Base-by-base conservation (phyloP, 768 basidiomycete genomes). In the Suillus lakei region DNA sequence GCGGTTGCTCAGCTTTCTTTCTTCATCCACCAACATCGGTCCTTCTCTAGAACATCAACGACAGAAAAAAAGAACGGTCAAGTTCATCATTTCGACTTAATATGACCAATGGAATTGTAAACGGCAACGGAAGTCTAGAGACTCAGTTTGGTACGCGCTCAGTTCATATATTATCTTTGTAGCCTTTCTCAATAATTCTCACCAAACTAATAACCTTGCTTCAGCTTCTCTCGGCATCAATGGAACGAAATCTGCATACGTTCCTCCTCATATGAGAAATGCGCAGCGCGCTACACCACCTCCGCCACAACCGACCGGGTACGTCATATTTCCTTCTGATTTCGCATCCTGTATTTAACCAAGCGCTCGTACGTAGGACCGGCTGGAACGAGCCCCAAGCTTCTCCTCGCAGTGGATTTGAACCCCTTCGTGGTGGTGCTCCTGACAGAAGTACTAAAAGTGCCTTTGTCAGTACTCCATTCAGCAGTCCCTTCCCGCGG, bases 31-130 rank as follows among this genome's bases (percentile, higher is more conserved):
- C 77, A 71, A 64, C 77, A 64, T 71, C 74, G 66, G 71, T 56
- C 63, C 43, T 55, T 67, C 67, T 21, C 53, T 78, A 79, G 76
- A 79, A 76, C 67, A 75, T 73, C 67, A 65, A 70, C 66, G 66
- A 65, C 68, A 71, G 62, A 66, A 63, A 72, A 61, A 66, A 76
- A 73, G 71, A 70, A 71, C 66, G 66, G 51, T 63, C 16, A 44
- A 69, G 72, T 79, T 79, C 75, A 68, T 74, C 70, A 55, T 74
- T 75, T 72, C 69, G 63, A 67, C 75, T 77, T 83, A 85, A 90
- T 92, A 93, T 93, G 92, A 89, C 91, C 83, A 93, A 93, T 93
- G 92, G 91, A 87, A 87, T 88, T 85, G 87, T 92, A 91, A 92
- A 93, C 81, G 88, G 85, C 77, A 82, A 80, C 74, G 78, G 84